Conservation (phyloP, 495 filamentous ascomycete species). For the Penicillium robsamsonii region DNA sequence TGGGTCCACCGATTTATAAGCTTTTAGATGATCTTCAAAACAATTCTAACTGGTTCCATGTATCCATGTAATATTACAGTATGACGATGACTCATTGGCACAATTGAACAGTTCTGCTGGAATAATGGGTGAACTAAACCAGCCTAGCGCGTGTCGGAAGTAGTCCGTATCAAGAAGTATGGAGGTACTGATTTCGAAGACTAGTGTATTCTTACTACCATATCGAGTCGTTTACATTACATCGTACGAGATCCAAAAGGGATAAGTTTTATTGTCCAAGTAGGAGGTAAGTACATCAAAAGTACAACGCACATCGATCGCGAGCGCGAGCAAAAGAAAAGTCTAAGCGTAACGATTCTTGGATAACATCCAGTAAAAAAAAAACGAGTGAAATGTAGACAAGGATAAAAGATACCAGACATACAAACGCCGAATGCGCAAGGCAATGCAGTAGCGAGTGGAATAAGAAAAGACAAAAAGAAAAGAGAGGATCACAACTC, state of each 20-base stretch:
- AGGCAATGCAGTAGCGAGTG: conserved; percentile 20
- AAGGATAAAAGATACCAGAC: not conserved
- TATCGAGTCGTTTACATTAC: not conserved
- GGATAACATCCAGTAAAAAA: not conserved
- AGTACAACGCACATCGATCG: not conserved
- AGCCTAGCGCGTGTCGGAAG: no score
- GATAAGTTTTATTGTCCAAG: not conserved
- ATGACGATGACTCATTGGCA: no score
- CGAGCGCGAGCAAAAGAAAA: not conserved
- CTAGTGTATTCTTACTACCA: no score
- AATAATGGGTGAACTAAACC: no score
- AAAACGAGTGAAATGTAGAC: not conserved
- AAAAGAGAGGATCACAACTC: not conserved
- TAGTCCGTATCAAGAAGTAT: no score
- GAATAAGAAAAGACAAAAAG: not conserved
- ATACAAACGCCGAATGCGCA: conserved; percentile 17
- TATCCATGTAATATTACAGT: no score
- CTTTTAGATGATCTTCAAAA: no score
- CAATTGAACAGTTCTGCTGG: no score
- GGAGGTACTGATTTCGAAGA: no score
- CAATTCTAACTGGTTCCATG: no score
- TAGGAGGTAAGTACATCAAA: conserved; percentile 3
- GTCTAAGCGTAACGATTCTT: not conserved
- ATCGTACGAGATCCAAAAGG: not conserved
- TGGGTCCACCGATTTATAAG: no score